A percentile compares a stretch with the other conserved stretches of the same genome.
Conservation (phyloP, 108 stramenopile genomes). For the Cyclotella cryptica region DNA sequence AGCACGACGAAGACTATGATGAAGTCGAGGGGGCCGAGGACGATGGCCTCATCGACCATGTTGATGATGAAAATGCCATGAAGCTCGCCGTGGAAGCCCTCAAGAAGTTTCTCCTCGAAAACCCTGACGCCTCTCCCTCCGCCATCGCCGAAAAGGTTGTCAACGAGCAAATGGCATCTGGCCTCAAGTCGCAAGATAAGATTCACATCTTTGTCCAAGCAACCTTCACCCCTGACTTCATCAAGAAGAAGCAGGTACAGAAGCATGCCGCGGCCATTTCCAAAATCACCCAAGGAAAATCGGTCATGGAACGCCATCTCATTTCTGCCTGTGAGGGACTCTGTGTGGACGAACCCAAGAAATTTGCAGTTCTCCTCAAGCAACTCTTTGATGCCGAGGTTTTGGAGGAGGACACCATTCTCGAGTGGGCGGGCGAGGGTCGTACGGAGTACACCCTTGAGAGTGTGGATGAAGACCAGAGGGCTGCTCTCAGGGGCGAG, state of each 20-base stretch:
- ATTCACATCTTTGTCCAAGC: conserved; percentile 85
- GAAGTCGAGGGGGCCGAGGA: too few relatives aligned
- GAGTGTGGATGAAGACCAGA: conserved; percentile 78
- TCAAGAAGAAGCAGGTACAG: conserved; percentile 84
- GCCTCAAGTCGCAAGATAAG: conserved; percentile 91
- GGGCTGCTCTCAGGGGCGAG: conserved; percentile 78
- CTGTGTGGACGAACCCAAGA: conserved; percentile 85
- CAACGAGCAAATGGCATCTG: conserved; percentile 95
- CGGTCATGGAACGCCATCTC: conserved; percentile 86
- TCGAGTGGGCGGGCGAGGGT: conserved; percentile 91
- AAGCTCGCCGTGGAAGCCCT: conserved; percentile 83
- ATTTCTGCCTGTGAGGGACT: conserved; percentile 81
- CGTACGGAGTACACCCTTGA: conserved; percentile 79
- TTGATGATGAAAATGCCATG: conserved; percentile 72
- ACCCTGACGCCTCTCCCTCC: conserved; percentile 71
- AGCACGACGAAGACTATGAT: too few relatives aligned
- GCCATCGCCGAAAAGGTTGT: conserved; percentile 78
- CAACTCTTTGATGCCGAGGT: conserved; percentile 91
- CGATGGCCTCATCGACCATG: conserved; percentile 60
- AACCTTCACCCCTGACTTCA: conserved; percentile 80
- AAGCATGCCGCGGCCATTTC: conserved; percentile 67
- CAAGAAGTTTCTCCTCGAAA: conserved; percentile 72
- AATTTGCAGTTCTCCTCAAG: conserved; percentile 91
- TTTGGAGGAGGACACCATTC: conserved; percentile 89
- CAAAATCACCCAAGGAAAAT: conserved; percentile 74